Evolutionary conservation across 768 basidiomycete species (phyloP), one percentile per base, ranked within the genome.

Genomic region (Antrodiella citrinella): DNA sequence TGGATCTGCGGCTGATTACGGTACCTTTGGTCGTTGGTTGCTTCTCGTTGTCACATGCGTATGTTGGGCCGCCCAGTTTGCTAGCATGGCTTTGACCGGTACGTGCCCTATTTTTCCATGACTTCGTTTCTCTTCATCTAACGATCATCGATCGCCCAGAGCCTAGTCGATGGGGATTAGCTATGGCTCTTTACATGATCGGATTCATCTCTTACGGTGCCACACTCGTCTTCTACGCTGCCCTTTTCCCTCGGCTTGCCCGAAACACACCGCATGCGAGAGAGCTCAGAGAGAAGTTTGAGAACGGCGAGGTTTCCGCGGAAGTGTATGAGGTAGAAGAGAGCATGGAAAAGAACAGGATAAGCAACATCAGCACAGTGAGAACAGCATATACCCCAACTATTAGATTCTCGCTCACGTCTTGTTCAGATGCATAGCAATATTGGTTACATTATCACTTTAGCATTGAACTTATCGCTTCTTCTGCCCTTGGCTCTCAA

Each of bases 351-450:
- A 89, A 89, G 74, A 92, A 89, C 53, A 69, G 82, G 54, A 85
- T 92, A 51, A 87, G 88, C 59, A 91, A 89, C 57, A 86, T 90
- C 54, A 86, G 83, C 59, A 90, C 84, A 40, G 88, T 88, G 44
- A 44, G 74, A n/a, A n/a, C n/a, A n/a, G n/a, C n/a, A n/a, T n/a
- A n/a, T n/a, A n/a, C n/a, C n/a, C 56, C 3, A 7, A n/a, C 19
- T 30, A 24, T 42, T 26, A 13, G 26, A 3, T 13, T n/a, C 12
- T 21, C n/a, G 30, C 30, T 35, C 0, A 19, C 42, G 12, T 15
- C 41, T 19, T 3, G 35, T n/a, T 22, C 47, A 88, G 87, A 78
- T 73, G 47, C 86, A 88, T 60, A 84, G 82, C 58, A 87, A 88
- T 53, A 72, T 88, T 30, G 87, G 89, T 5, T 90, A 84, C 53